phyloP scores from a whole-genome alignment of 2,329 filamentous ascomycete species.

The Herpomyces periplanetae region DNA sequence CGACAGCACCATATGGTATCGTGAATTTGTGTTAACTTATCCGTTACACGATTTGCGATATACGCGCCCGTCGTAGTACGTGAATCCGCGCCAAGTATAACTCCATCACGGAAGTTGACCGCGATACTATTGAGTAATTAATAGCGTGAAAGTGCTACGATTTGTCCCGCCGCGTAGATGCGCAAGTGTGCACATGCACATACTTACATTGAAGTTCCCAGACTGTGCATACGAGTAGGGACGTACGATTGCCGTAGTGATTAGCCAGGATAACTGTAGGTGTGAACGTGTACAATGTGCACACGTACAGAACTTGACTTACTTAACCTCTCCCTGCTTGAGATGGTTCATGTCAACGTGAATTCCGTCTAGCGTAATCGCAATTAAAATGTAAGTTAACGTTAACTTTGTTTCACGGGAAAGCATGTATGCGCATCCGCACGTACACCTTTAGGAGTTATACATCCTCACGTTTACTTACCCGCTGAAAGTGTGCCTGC shows the following conservation, averaged over 20 bases:
- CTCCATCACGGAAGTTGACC: slow-evolving; percentile 90
- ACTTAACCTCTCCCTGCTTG: slow-evolving; percentile 98
- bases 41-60: slow-evolving; percentile 93
- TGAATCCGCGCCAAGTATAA: slow-evolving; percentile 88
- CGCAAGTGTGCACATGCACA: slow-evolving; percentile 2
- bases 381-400: no score
- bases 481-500: no score
- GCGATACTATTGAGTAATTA: slow-evolving; percentile 44
- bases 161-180: neutral
- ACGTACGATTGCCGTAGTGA: slow-evolving; percentile 4
- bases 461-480: no score
- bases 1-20: slow-evolving; percentile 99
- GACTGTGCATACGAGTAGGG: slow-evolving; percentile 14
- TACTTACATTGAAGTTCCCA: slow-evolving; percentile 81
- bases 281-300: neutral
- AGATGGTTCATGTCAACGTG: slow-evolving; percentile 94
- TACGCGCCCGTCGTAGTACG: slow-evolving; percentile 89
- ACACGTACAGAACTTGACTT: slow-evolving; percentile 11
- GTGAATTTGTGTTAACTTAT: slow-evolving; percentile 92
- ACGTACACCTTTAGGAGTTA: no score
- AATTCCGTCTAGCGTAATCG: slow-evolving; percentile 92
- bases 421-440: no score
- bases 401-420: no score
- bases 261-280: slow-evolving; percentile 1
- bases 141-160: slow-evolving; percentile 5